Base-by-base conservation (phyloP, 2,329 filamentous ascomycete genomes). In the Epichloe coenophiala region DNA sequence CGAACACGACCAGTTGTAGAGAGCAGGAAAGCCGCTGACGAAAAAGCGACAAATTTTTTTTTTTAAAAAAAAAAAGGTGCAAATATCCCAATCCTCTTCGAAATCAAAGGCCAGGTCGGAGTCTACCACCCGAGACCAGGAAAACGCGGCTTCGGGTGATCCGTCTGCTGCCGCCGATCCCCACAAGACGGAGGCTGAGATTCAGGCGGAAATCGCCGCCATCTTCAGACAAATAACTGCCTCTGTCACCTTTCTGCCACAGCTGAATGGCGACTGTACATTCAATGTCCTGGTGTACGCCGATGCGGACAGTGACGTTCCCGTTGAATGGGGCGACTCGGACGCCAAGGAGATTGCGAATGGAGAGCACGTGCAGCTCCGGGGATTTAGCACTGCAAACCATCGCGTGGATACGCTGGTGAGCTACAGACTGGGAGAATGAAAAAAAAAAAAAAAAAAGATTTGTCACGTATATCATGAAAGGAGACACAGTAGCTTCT, bases 201-300 rank as follows among this genome's bases (percentile, higher is more conserved):
- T 97, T 59, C 93, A 98, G 66, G 77, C 86, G 55, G 91, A 97
- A 65, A 97, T 98, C 58, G 90, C 95, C 60, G 88, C 90, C 46
- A 87, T 98, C 55, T 98, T 98, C 74, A 84, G 93, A 45, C 93
- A 98, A 65, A 97, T 98, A 67, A 98, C 93, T 1, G 93, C 93
- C 1, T 95, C 88, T 0, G 93, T 98, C 50, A 97, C 93, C 0
- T 98, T 98, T 65, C 73, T 98, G 12, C 93, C 93, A 0, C 90
- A 97, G 71, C 79, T 98, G 5, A 63, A 54, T 55, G 90, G 90
- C 40, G 87, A 95, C 66, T 98, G 91, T 74, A 97, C 93, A 11
- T 98, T 98, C 75, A 98, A 98, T 63, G 91, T 98, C 45, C 78
- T 98, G 40, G 93, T 98, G 3, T 98, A 98, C 65, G 93, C 93